Base-by-base conservation (phyloP, 2,329 filamentous ascomycete species). In the Beauveria caledonica region DNA sequence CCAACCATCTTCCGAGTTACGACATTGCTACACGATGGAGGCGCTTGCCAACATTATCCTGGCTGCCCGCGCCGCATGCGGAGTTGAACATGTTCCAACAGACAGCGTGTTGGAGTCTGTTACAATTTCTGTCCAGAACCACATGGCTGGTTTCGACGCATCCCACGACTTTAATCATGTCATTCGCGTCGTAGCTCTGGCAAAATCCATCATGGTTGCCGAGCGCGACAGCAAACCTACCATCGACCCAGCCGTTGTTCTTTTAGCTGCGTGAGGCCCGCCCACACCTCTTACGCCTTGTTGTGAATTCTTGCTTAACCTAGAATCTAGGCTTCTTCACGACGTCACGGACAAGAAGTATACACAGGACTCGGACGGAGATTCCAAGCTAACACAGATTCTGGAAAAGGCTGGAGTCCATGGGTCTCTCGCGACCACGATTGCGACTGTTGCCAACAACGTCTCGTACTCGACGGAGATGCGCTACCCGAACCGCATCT, bases 331-430 rank as follows among this genome's bases (percentile, higher is more conserved):
- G 1, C 80, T 92, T 5, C 80, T 93, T 19, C 92, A 96, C 74
- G 92, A 96, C 67, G 86, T 96, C n/a, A 90, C 89, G 63, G 92
- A 96, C 75, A 86, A 82, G 72, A 96, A 96, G 74, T 96, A 96
- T 71, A 72, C 86, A n/a, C 69, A 77, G 59, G 76, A 80, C 1
- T 80, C 79, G 56, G 78, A 86, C 64, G 80, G 86, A 68, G 69
- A 77, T 3, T 77, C 80, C 2, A 83, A 80, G 15, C 74, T 85
- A 63, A 78, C 89, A 27, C 73, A 78, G 27, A 71, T 87, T 5
- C 79, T 92, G 1, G 63, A 78, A 17, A 77, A 78, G 17, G 74
- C 81, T 25, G 86, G 86, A 23, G 85, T 84, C 9, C 70, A 78
- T 0, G 68, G 76, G 1, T 71, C 74, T 6, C 78, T 95, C 13